Evolutionary conservation across 352 stramenopile genomes (phyloP), one percentile per base, ranked within the genome.

Genomic region (Globisporangium barbulae): DNA sequence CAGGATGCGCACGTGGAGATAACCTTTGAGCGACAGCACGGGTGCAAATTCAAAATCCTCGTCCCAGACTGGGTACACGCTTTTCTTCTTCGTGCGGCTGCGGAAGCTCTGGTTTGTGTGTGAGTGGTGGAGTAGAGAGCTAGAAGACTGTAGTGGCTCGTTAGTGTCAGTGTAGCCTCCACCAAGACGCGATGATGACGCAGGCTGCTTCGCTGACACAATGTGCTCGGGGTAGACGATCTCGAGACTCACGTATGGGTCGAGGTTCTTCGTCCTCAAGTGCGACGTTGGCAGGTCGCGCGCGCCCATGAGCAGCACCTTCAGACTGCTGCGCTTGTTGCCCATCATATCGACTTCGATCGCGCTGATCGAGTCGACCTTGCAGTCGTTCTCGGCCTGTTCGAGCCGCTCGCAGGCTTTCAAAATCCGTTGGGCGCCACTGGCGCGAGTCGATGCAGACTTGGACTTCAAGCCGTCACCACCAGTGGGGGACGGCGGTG

Each of bases 21-120:
- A 83, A 22, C 80, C 77, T n/a, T 81, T 85, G 7, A 94, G 61
- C 2, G 81, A 88, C n/a, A 86, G 54, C 25, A 92, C 73, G 0
- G 80, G 79, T 30, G 67, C 30, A 33, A 92, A 76, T 53, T 83
- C 81, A 49, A 94, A 94, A 10, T 85, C 76, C 67, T 94, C 83
- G 5, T 94, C 79, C 85, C 85, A 94, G 2, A 90, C 69, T 1
- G 85, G 85, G 66, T 88, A 94, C 67, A 91, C 69, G 45, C 69
- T 91, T 64, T 88, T 83, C 70, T 88, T 88, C 55, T 84, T 76
- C 12, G 83, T 94, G 21, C 73, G 73, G 22, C 79, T 94, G 25
- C 83, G 85, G 19, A 86, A 73, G 12, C 53, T 64, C 37, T 64
- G 67, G n/a, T 31, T 70, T 1, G 55, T 39, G 21, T 41, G 15